Evolutionary conservation across 306 rosid genomes (phyloP), one percentile per base, ranked within the genome.

Genomic region (Phaseolus lunatus): DNA sequence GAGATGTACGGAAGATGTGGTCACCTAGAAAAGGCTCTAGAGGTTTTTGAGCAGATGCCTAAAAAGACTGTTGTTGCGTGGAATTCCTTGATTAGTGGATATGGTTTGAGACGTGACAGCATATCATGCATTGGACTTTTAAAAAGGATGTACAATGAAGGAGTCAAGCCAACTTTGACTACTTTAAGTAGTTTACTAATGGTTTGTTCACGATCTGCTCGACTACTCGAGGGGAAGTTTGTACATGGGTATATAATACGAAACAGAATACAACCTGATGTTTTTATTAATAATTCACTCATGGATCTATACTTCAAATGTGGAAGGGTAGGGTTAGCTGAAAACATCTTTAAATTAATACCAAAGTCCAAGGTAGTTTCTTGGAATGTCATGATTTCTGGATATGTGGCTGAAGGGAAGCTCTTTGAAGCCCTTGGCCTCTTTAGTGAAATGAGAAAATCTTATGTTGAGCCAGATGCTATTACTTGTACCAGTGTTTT

Each of bases 1-100:
- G 96, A 90, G 76, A 88, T 90, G 96, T 93, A 93, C 78, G 98
- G 93, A 81, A 90, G 86, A 88, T 93, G 98, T 27, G 90, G 94
- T 27, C 85, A 81, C 66, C 69, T 93, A 66, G 86, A 89, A 62
- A 71, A 80, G 86, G 94, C 98, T 15, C 73, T 64, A 57, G 89
- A 88, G 76, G 79, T 90, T 82, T 93, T 93, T 49, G 89, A 89
- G 82, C 81, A 86, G 54, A 89, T 90, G 45, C 86, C 94, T 16
- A 72, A 62, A 57, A 93, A 86, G 89, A 88, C 86, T 73, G 79
- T 80, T 39, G 80, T 93, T 81, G 84, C 98, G 66, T 93, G 96
- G 94, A 93, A 93, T 82, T 85, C 96, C 67, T 79, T 93, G 87
- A 86, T 93, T 74, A 68, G 78, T 29, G 91, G 87, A 56, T 89